phyloP scores from a whole-genome alignment of 371 early-diverging fungal genomes.

The Ordospora pajunii region DNA sequence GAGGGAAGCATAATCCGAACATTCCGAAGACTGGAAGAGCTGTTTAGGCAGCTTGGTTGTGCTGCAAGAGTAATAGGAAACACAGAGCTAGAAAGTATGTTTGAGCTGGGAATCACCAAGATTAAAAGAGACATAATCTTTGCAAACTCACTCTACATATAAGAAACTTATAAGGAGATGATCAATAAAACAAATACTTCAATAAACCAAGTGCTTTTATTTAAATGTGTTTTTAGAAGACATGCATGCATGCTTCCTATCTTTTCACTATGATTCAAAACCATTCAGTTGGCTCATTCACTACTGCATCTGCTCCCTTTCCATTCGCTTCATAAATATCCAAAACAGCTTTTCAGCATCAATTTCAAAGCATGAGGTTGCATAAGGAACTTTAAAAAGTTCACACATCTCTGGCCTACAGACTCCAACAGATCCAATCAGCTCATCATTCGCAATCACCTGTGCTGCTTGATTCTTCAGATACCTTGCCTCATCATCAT shows the following conservation, averaged over 20 bases:
- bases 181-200: not conserved
- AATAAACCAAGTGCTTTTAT: not conserved
- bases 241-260: not conserved
- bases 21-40: slow-evolving; percentile 85
- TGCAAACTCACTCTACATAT: slow-evolving; percentile 85
- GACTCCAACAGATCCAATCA: slow-evolving; percentile 43
- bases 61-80: slow-evolving; percentile 94
- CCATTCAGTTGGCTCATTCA: not conserved
- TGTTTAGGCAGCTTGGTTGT: slow-evolving; percentile 79
- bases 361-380: slow-evolving; percentile 44
- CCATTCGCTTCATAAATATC: not conserved
- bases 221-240: not conserved
- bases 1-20: slow-evolving; percentile 90
- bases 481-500: slow-evolving; percentile 22
- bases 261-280: not conserved
- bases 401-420: slow-evolving; percentile 24
- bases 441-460: not conserved
- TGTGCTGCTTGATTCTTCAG: slow-evolving; percentile 36
- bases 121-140: slow-evolving; percentile 98
- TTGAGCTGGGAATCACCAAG: slow-evolving; percentile 78
- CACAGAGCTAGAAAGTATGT: slow-evolving; percentile 83
- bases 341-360: slow-evolving; percentile 42
- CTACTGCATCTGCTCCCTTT: not conserved
- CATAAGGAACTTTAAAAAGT: slow-evolving; percentile 37
- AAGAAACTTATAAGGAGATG: slow-evolving; percentile 39